phyloP scores from a whole-genome alignment of 768 basidiomycete species.

The Tremella fuciformis region DNA sequence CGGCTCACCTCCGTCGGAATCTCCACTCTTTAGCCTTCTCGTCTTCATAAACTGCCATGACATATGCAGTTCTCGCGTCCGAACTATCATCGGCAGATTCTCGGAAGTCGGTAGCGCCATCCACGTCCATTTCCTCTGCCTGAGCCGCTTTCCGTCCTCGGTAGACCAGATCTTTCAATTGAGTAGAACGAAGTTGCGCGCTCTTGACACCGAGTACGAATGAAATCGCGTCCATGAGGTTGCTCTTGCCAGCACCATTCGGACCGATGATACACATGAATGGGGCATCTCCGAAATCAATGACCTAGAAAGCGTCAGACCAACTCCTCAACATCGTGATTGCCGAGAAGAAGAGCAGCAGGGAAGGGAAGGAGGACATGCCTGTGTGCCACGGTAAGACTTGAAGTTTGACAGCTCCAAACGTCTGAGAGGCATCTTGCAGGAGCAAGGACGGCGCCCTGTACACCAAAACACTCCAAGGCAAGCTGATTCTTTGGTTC shows the following conservation, averaged over 20 bases:
- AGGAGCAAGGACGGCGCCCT: not conserved
- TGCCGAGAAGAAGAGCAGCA: not conserved
- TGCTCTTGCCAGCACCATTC: constrained; percentile 98
- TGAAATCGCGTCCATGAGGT: constrained; percentile 99
- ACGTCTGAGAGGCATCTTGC: constrained; percentile 47
- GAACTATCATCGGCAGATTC: constrained; percentile 59
- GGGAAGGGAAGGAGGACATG: constrained; percentile 22
- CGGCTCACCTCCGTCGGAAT: constrained; percentile 74
- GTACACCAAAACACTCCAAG: too few relatives aligned
- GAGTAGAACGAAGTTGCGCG: constrained; percentile 84
- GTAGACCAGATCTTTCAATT: constrained; percentile 92
- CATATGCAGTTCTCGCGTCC: constrained; percentile 90
- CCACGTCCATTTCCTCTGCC: constrained; percentile 44
- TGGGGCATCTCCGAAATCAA: constrained; percentile 53
- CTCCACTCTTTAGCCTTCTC: constrained; percentile 73
- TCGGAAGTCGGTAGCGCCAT: constrained; percentile 49
- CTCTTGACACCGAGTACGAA: constrained; percentile 97
- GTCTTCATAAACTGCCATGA: constrained; percentile 85
- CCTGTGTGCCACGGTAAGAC: constrained; percentile 68
- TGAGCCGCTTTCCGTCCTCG: constrained; percentile 63
- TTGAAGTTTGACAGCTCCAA: constrained; percentile 95
- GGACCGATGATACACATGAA: constrained; percentile 97
- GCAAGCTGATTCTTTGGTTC: too few relatives aligned
- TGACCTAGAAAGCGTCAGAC: constrained; percentile 54
- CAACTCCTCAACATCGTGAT: constrained; percentile 47